These are phyloP conservation scores for Geranomyces variabilis DNA, from an alignment of 192 early-diverging fungal genomes.

Conservation along the genomic window DNA sequence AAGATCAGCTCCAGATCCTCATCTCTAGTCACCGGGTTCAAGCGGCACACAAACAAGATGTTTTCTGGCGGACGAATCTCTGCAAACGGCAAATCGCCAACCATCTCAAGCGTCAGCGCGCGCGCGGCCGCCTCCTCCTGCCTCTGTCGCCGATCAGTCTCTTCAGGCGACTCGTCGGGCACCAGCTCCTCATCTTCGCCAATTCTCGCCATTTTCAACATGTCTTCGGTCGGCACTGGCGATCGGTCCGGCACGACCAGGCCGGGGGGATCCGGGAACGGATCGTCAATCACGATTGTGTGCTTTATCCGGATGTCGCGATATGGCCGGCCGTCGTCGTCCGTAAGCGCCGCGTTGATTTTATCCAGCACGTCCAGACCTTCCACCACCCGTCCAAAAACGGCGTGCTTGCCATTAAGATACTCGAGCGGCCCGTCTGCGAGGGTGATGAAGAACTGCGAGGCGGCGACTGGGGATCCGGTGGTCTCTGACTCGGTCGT, in stretches of 20 bases:
- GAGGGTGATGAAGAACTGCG: slow-evolving; percentile 87
- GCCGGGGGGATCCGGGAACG: slow-evolving; percentile 80
- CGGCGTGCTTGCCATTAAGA: slow-evolving; percentile 79
- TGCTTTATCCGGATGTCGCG: slow-evolving; percentile 89
- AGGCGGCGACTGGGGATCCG: slow-evolving; percentile 54
- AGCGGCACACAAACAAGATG: slow-evolving; percentile 93
- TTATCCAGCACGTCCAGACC: slow-evolving; percentile 85
- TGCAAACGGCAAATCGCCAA: slow-evolving; percentile 95
- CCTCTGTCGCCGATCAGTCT: slow-evolving; percentile 67
- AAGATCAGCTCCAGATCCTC: slow-evolving; percentile 94
- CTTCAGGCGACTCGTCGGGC: slow-evolving; percentile 58
- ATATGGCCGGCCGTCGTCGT: slow-evolving; percentile 74
- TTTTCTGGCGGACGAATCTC: slow-evolving; percentile 97
- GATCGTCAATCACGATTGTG: slow-evolving; percentile 90
- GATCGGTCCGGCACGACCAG: slow-evolving; percentile 69
- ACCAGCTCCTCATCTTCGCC: slow-evolving; percentile 76
- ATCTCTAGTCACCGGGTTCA: slow-evolving; percentile 86
- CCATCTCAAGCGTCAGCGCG: slow-evolving; percentile 95
- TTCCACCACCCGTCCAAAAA: slow-evolving; percentile 88
- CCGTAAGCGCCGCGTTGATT: slow-evolving; percentile 72
- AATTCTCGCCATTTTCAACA: slow-evolving; percentile 73
- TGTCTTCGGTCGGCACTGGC: slow-evolving; percentile 74
- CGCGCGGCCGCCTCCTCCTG: slow-evolving; percentile 77
- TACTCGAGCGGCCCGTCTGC: slow-evolving; percentile 74
- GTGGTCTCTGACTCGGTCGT: slow-evolving; percentile 41